These are phyloP conservation scores for Phytophthora syringae DNA, from an alignment of 352 stramenopile genomes.

Conservation along the genomic window DNA sequence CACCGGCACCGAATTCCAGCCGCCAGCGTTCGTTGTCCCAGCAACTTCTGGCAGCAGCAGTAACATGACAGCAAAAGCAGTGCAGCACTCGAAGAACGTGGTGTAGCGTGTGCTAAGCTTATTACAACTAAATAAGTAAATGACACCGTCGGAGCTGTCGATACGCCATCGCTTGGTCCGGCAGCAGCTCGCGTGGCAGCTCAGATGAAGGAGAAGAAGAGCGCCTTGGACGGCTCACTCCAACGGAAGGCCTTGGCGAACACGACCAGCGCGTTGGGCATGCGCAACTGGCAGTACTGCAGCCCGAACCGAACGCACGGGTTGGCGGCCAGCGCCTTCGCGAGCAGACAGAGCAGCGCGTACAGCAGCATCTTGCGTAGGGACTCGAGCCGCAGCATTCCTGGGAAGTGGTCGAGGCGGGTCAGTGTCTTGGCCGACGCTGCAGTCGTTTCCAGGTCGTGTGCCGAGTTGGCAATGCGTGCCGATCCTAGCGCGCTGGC, in stretches of 20 bases:
- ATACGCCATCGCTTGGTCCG: too few species aligned
- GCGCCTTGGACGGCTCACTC: constrained; percentile 20
- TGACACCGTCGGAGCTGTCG: too few species aligned
- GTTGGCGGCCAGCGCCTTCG: constrained; percentile 24
- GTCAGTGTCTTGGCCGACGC: constrained; percentile 2
- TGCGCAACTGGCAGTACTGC: constrained; percentile 35
- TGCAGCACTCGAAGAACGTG: too few species aligned
- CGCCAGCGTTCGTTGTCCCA: too few species aligned
- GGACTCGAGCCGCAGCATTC: constrained; percentile 28
- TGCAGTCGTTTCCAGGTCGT: not conserved
- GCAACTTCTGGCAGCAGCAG: too few species aligned
- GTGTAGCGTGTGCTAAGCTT: too few species aligned
- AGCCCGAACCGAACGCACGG: constrained; percentile 31
- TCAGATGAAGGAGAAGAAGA: constrained; percentile 36
- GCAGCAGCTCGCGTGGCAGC: not conserved
- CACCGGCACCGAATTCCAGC: too few species aligned
- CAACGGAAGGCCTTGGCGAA: constrained; percentile 32
- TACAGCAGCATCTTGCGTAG: constrained; percentile 34
- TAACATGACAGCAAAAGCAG: too few species aligned
- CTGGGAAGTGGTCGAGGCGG: not conserved
- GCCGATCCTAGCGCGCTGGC: not conserved
- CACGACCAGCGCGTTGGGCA: constrained; percentile 24
- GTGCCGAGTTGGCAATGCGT: not conserved
- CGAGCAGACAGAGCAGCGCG: constrained; percentile 27
- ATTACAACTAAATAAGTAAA: too few species aligned